Evolutionary conservation across 164 flowering plant genomes (phyloP).

Genomic region (Protea cynaroides): DNA sequence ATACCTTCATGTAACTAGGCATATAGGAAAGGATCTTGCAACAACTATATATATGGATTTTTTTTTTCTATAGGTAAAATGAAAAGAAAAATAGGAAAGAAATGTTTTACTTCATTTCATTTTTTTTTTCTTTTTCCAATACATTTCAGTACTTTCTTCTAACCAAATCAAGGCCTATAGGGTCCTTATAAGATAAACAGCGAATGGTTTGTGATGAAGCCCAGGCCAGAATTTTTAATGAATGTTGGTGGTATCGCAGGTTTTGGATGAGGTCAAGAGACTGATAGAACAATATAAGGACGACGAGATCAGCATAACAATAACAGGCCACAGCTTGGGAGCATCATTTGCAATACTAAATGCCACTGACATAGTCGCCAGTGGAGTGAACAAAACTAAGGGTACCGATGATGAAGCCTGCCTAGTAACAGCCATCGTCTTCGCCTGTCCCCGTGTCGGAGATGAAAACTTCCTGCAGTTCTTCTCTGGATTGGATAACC

Average conservation of each 20-base stretch:
- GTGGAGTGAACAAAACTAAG: conserved; percentile 36
- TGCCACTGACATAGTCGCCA: conserved; percentile 63
- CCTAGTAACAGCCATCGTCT: conserved; percentile 54
- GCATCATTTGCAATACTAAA: conserved; percentile 66
- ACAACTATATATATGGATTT: too few species aligned
- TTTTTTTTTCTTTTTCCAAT: too few species aligned
- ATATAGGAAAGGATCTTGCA: too few species aligned
- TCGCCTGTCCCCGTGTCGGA: conserved; percentile 75
- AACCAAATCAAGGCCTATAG: too few species aligned
- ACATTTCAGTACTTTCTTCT: too few species aligned
- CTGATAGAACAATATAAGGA: conserved; percentile 43
- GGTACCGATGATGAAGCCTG: conserved; percentile 18
- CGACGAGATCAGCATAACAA: conserved; percentile 46
- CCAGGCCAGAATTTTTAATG: too few species aligned
- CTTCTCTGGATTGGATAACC: conserved; percentile 24
- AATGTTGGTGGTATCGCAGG: conserved; percentile 26
- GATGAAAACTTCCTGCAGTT: conserved; percentile 36
- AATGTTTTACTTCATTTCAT: too few species aligned
- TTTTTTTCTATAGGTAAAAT: too few species aligned
- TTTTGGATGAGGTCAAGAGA: conserved; percentile 49
- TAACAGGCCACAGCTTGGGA: conserved; percentile 71
- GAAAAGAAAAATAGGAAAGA: too few species aligned
- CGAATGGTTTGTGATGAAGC: too few species aligned
- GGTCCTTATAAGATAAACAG: too few species aligned
- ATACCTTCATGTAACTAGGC: too few species aligned